Conservation (phyloP, 169 alveolate genomes). For the Haemoproteus tartakovskyi region DNA sequence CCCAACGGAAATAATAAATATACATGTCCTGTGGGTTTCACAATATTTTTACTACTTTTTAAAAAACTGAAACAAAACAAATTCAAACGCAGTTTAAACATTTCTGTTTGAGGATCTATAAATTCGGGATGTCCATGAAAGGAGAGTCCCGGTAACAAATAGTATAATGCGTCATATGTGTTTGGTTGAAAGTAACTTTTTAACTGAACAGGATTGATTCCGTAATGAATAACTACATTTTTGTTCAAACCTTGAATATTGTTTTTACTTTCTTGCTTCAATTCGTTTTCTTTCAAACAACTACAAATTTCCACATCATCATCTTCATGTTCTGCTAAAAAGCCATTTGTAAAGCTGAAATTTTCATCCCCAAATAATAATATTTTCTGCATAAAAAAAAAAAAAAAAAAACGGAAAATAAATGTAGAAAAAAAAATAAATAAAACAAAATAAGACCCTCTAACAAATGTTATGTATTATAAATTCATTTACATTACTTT, state of each 20-base stretch:
- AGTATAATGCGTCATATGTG: slow-evolving; percentile 64
- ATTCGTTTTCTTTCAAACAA: slow-evolving; percentile 65
- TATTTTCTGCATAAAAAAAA: slow-evolving; percentile 29
- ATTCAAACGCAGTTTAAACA: slow-evolving; percentile 69
- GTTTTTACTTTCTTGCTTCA: slow-evolving; percentile 53
- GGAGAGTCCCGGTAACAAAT: slow-evolving; percentile 63
- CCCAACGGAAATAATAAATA: slow-evolving; percentile 66
- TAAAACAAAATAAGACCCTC: too few relatives aligned
- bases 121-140: slow-evolving; percentile 67
- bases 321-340: slow-evolving; percentile 46
- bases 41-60: slow-evolving; percentile 64
- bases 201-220: slow-evolving; percentile 71
- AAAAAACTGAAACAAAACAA: slow-evolving; percentile 71
- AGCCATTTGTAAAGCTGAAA: slow-evolving; percentile 60
- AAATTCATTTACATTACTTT: too few relatives aligned
- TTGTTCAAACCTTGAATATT: slow-evolving; percentile 27
- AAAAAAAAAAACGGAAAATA: neutral
- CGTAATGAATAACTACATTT: slow-evolving; percentile 64
- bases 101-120: slow-evolving; percentile 67
- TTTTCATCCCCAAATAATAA: slow-evolving; percentile 55
- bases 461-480: too few relatives aligned
- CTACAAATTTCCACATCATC: slow-evolving; percentile 60
- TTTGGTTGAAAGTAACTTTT: slow-evolving; percentile 52
- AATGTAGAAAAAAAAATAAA: neutral
- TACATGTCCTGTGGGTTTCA: slow-evolving; percentile 62